Evolutionary conservation across 1,284 basidiomycete genomes (phyloP).

Genomic region (Somion occarium): DNA sequence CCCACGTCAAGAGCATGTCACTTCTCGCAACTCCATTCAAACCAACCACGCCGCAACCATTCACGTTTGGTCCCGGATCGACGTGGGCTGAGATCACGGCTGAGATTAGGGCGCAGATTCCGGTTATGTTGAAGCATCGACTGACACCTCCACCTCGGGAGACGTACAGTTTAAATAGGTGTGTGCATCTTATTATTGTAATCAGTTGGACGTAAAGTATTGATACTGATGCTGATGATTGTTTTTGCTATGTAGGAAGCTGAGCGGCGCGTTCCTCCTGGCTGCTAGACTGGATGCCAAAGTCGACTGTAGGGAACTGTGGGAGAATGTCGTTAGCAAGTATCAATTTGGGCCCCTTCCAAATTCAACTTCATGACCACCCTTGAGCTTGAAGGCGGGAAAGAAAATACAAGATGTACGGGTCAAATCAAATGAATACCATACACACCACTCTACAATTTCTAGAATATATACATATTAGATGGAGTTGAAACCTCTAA

Average conservation of each 20-base stretch:
- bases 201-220: background rate
- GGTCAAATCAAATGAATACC: too few relatives aligned
- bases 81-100: conserved; percentile 68
- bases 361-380: background rate
- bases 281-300: conserved; percentile 79
- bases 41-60: conserved; percentile 55
- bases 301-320: conserved; percentile 72
- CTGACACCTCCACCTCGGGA: conserved; percentile 91
- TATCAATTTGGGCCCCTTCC: conserved; percentile 22
- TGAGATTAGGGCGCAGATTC: conserved; percentile 78
- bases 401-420: too few relatives aligned
- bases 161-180: conserved; percentile 92
- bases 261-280: conserved; percentile 91
- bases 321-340: conserved; percentile 55
- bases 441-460: too few relatives aligned
- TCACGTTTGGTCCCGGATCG: conserved; percentile 64
- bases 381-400: background rate
- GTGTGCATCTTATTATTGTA: conserved; percentile 14
- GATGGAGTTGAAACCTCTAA: conserved; percentile 5
- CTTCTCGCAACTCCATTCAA: conserved; percentile 83
- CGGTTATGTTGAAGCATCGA: conserved; percentile 86
- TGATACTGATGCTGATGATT: conserved; percentile 3
- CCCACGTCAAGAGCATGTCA: conserved; percentile 84
- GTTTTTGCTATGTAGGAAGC: conserved; percentile 58
- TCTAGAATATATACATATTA: too few relatives aligned